Base-by-base conservation (phyloP, 1,284 basidiomycete genomes). In the Ceratobasidium sp. region DNA sequence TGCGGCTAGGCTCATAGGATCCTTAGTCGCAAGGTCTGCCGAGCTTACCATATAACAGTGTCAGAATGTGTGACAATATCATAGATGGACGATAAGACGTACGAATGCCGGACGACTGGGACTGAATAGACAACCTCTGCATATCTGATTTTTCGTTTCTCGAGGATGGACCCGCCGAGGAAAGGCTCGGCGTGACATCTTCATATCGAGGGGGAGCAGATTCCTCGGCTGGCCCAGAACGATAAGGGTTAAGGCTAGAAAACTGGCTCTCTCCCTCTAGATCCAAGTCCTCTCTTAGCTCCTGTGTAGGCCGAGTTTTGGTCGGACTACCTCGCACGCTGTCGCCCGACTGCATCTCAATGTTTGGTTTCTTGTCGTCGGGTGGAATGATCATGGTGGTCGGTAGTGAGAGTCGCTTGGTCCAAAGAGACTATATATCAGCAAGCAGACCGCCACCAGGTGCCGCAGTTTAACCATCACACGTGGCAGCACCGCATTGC, bases 381-480 rank as follows among this genome's bases (percentile, higher is more conserved):
- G 46, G 13, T 25, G 61, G 59, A 22, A 74, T 64, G 46, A 74
- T 74, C 71, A 74, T 74, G 49, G 66, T 68, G 46, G 71, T 46
- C 19, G 49, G 25, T 22, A 9, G 37, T 17, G 17, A 22, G 34
- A 29, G 25, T 9, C 13, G n/a, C 17, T 17, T n/a, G 19, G 37
- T 5, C 2, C 19, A 13, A 2, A 22, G 13, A 9, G n/a, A 13
- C 25, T 25, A 64, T 43, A 64, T 64, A 46, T 43, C n/a, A 4
- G 2, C n/a, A 22, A 64, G 5, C 37, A 44, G 9, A n/a, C 61
- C 34, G n/a, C 22, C 54, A 15, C 7, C 32, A 62, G 29, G 59
- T 25, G 29, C 65, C 17, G 44, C 32, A 34, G 44, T 32, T 51
- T 68, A 49, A 52, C 40, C 15, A 52, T 54, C 32, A 62, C 15